These are phyloP conservation scores for Russula emetica DNA, from an alignment of 768 basidiomycete genomes.

Conservation along the genomic window DNA sequence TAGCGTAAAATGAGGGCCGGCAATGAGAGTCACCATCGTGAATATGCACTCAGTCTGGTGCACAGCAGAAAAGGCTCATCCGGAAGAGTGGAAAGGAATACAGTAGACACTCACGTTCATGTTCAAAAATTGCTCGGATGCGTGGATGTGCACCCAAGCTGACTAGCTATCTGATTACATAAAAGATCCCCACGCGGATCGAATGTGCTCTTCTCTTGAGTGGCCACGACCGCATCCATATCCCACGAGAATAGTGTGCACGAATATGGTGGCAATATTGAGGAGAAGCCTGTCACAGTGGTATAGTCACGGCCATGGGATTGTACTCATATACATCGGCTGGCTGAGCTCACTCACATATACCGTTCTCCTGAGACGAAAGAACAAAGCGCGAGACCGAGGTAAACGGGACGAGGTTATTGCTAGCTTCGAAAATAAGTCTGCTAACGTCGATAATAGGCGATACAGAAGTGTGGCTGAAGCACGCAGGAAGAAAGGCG, in stretches of 20 bases:
- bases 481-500: constrained; percentile 46
- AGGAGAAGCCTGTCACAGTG: neutral
- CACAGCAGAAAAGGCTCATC: constrained; percentile 28
- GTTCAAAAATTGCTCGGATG: too few relatives aligned
- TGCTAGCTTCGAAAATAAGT: constrained; percentile 27
- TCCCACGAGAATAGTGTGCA: neutral
- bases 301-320: neutral
- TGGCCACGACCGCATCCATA: neutral
- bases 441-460: neutral
- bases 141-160: neutral
- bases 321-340: constrained; percentile 1
- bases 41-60: constrained; percentile 27
- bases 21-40: constrained; percentile 24
- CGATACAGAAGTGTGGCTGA: neutral
- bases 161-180: neutral
- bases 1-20: constrained; percentile 26
- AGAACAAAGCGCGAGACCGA: constrained; percentile 59
- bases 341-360: constrained; percentile 5
- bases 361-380: constrained; percentile 41
- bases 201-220: neutral
- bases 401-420: constrained; percentile 65
- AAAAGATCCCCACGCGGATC: neutral
- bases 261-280: neutral
- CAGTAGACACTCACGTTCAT: constrained; percentile 4
- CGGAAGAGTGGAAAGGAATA: neutral